A percentile compares a stretch with the other conserved stretches of the same genome.
These are phyloP conservation scores for Leishmania mexicana DNA, from an alignment of 208 protist species.

Conservation along the genomic window DNA sequence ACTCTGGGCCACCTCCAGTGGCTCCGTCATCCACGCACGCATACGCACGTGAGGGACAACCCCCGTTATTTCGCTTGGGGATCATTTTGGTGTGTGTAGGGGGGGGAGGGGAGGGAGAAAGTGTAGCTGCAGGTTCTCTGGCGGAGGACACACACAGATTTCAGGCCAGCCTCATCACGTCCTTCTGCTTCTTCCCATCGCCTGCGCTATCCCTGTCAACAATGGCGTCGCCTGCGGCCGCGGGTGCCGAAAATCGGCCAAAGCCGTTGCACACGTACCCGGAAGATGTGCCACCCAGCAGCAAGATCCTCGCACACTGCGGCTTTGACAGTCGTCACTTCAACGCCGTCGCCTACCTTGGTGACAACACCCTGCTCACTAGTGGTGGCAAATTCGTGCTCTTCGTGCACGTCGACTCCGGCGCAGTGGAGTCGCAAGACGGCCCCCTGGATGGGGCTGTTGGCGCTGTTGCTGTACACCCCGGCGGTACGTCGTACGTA, in stretches of 20 bases:
- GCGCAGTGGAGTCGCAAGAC: slow-evolving; percentile 52
- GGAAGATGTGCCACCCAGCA: slow-evolving; percentile 32
- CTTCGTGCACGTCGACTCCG: slow-evolving; percentile 70
- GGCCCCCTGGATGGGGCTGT: slow-evolving; percentile 62
- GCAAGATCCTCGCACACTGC: slow-evolving; percentile 52
- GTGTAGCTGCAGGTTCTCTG: not conserved
- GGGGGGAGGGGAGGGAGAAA: too few relatives aligned
- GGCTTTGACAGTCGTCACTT: slow-evolving; percentile 70
- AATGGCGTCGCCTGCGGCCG: not conserved
- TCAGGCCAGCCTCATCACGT: not conserved
- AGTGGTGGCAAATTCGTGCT: slow-evolving; percentile 85
- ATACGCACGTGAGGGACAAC: not conserved
- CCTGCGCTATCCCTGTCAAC: not conserved
- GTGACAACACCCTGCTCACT: slow-evolving; percentile 62
- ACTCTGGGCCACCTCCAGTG: not conserved
- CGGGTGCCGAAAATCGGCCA: slow-evolving; percentile 6
- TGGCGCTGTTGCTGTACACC: slow-evolving; percentile 72
- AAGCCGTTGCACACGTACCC: slow-evolving; percentile 82
- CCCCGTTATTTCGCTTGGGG: not conserved
- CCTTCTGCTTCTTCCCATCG: too few relatives aligned
- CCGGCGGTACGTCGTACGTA: slow-evolving; percentile 67
- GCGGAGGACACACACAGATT: not conserved
- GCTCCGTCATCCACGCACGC: not conserved
- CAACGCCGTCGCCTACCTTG: slow-evolving; percentile 69
- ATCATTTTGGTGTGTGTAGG: not conserved